Evolutionary conservation across 805 yeast species (phyloP).

Genomic region (Candida awuae): DNA sequence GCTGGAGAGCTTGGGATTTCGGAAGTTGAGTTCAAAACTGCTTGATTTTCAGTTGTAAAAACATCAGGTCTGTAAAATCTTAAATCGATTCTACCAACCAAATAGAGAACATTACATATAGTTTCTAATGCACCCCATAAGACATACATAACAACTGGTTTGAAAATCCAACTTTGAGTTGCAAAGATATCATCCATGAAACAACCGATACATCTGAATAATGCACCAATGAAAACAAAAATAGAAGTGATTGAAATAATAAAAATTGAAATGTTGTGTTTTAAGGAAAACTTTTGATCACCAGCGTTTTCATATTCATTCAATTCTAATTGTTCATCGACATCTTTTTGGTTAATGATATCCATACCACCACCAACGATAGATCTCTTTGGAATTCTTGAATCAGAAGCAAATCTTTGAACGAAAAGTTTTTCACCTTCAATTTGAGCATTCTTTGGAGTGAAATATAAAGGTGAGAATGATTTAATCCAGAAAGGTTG

Average conservation of each 20-base stretch:
- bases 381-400: conserved; percentile 21
- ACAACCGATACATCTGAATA: conserved; percentile 42
- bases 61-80: conserved; percentile 72
- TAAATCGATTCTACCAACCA: conserved; percentile 61
- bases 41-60: conserved; percentile 9
- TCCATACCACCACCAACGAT: conserved; percentile 22
- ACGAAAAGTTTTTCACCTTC: conserved; percentile 21
- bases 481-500: conserved; percentile 77
- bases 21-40: background rate
- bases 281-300: conserved; percentile 24
- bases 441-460: conserved; percentile 42
- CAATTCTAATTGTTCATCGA: conserved; percentile 15
- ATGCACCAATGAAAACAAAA: conserved; percentile 42
- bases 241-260: conserved; percentile 40
- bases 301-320: conserved; percentile 18
- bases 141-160: conserved; percentile 55
- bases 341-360: conserved; percentile 7
- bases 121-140: conserved; percentile 64
- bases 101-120: conserved; percentile 46
- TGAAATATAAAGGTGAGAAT: conserved; percentile 51
- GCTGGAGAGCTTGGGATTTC: background rate
- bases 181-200: conserved; percentile 30
- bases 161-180: conserved; percentile 36
- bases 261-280: conserved; percentile 44
- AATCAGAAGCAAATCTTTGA: conserved; percentile 13